Evolutionary conservation across 1,139 yeast genomes (phyloP).

Genomic region (Hanseniaspora sp.): DNA sequence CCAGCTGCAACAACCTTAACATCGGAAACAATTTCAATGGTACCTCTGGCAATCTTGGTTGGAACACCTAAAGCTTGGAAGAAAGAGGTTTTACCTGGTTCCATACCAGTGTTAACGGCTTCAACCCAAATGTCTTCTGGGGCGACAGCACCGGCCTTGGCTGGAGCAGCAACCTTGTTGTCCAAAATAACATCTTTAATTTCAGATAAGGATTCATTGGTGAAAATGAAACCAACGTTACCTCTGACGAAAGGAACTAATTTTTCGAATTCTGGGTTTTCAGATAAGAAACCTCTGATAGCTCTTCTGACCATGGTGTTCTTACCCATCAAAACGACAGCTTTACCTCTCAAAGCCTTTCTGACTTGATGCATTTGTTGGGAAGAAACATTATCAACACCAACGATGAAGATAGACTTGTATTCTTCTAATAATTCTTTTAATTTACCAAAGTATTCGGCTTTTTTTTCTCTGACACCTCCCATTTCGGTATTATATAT

Average conservation of each 20-base stretch:
- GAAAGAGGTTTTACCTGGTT: slow-evolving; percentile 99
- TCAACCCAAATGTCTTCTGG: slow-evolving; percentile 96
- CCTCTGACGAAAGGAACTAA: slow-evolving; percentile 90
- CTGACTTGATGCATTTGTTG: slow-evolving; percentile 99
- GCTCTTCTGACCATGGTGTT: slow-evolving; percentile 99
- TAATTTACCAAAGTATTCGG: slow-evolving; percentile 87
- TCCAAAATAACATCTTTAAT: slow-evolving; percentile 77
- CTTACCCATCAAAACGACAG: slow-evolving; percentile 98
- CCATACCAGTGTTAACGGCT: slow-evolving; percentile 99
- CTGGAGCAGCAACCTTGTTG: slow-evolving; percentile 99
- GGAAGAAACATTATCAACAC: slow-evolving; percentile 98
- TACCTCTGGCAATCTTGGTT: slow-evolving; percentile 99
- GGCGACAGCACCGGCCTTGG: slow-evolving; percentile 99
- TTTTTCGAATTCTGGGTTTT: slow-evolving; percentile 93
- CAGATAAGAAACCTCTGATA: slow-evolving; percentile 86
- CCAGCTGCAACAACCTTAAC: slow-evolving; percentile 87
- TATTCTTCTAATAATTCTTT: slow-evolving; percentile 91
- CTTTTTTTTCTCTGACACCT: slow-evolving; percentile 97
- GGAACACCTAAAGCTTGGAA: slow-evolving; percentile 99
- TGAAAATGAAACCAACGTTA: slow-evolving; percentile 99
- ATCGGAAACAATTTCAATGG: slow-evolving; percentile 96
- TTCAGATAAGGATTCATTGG: slow-evolving; percentile 85
- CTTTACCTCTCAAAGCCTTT: slow-evolving; percentile 89
- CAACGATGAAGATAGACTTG: slow-evolving; percentile 97
- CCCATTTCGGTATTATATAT: slow-evolving; percentile 85